phyloP scores from a whole-genome alignment of 1,139 yeast species.

The Hemisphaericaspora xylanilytica region DNA sequence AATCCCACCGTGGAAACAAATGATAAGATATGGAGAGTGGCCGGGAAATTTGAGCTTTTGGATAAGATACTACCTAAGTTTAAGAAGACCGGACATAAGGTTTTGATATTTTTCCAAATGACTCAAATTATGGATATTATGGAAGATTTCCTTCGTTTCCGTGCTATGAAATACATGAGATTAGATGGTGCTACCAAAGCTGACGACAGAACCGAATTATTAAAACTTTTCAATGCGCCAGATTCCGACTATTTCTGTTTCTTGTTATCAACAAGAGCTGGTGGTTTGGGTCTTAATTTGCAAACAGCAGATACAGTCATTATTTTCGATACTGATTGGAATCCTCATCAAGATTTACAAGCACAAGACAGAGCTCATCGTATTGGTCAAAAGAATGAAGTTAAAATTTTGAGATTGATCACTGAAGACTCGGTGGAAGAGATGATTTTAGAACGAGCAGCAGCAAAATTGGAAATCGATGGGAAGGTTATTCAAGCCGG shows the following conservation, averaged over 20 bases:
- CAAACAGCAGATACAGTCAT: conserved; percentile 89
- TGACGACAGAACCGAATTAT: conserved; percentile 71
- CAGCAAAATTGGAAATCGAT: conserved; percentile 78
- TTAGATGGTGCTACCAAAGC: conserved; percentile 83
- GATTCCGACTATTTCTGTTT: conserved; percentile 74
- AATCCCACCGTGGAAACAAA: conserved; percentile 73
- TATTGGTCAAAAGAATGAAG: conserved; percentile 87
- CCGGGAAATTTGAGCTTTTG: conserved; percentile 77
- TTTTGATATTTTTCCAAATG: conserved; percentile 84
- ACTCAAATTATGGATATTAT: conserved; percentile 86
- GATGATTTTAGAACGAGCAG: conserved; percentile 77
- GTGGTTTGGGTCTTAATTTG: conserved; percentile 81
- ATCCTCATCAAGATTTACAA: conserved; percentile 89
- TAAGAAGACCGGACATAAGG: conserved; percentile 73
- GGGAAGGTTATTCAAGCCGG: conserved; percentile 90
- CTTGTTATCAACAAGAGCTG: conserved; percentile 81
- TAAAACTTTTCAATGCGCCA: conserved; percentile 70
- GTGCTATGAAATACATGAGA: conserved; percentile 68
- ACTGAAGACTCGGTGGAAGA: conserved; percentile 85
- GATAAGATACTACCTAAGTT: conserved; percentile 75
- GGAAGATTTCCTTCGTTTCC: conserved; percentile 74
- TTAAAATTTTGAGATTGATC: conserved; percentile 72
- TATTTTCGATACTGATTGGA: conserved; percentile 88
- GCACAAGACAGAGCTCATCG: conserved; percentile 91
- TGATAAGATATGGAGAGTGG: conserved; percentile 69